Conservation (phyloP, 768 basidiomycete genomes). For the Phanerodontia chrysosporium region DNA sequence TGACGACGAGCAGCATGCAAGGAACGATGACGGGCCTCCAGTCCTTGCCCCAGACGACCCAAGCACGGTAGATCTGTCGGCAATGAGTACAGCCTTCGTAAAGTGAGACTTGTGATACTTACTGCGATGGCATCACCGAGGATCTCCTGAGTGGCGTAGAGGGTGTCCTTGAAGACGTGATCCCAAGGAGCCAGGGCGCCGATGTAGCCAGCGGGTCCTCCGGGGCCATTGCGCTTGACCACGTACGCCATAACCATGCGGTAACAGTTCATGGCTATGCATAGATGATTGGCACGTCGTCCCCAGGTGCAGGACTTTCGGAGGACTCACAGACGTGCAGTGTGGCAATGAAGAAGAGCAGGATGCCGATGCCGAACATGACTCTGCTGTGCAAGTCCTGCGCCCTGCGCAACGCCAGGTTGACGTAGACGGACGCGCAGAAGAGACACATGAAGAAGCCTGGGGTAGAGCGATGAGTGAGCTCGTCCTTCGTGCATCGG, state of each 20-base stretch:
- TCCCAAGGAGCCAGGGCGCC: slow-evolving; percentile 13
- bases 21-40: slow-evolving; percentile 11
- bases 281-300: background rate
- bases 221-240: slow-evolving; percentile 9
- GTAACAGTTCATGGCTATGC: slow-evolving; percentile 16
- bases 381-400: slow-evolving; percentile 14
- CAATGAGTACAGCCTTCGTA: background rate
- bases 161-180: slow-evolving; percentile 17
- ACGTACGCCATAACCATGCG: slow-evolving; percentile 14
- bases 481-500: background rate
- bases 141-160: slow-evolving; percentile 16
- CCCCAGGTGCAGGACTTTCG: background rate
- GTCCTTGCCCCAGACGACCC: slow-evolving; percentile 15
- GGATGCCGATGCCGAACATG: slow-evolving; percentile 12
- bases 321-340: slow-evolving; percentile 10
- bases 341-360: slow-evolving; percentile 11
- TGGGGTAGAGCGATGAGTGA: background rate
- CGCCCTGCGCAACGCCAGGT: slow-evolving; percentile 12
- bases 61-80: slow-evolving; percentile 14
- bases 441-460: slow-evolving; percentile 15
- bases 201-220: slow-evolving; percentile 16
- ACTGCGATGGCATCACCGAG: slow-evolving; percentile 16
- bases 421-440: slow-evolving; percentile 12
- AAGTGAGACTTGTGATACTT: background rate
- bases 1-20: slow-evolving; percentile 8